Evolutionary conservation across 208 protist species (phyloP).

Genomic region (Leishmania tropica): DNA sequence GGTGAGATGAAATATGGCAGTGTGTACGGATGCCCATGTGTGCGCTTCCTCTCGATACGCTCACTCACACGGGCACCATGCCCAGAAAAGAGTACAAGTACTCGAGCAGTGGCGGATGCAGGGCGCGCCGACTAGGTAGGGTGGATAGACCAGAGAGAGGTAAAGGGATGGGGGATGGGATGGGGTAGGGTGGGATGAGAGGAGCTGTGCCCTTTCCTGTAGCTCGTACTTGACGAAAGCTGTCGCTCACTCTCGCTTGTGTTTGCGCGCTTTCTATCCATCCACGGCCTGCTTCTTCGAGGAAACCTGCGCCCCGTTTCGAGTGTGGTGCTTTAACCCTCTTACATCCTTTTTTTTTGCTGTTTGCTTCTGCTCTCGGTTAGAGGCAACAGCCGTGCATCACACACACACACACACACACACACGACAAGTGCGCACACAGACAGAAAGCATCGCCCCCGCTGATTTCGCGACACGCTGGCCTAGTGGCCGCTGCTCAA

Average conservation of each 20-base stretch:
- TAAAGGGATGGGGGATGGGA: constrained; percentile 28
- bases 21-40: background rate
- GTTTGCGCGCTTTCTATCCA: background rate
- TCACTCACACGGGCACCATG: background rate
- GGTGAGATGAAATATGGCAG: background rate
- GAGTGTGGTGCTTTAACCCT: background rate
- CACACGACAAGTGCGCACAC: background rate
- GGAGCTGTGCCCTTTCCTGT: background rate
- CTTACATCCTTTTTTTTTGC: background rate
- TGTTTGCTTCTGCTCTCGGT: background rate
- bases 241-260: background rate
- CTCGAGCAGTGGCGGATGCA: background rate
- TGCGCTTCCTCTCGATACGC: background rate
- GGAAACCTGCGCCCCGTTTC: background rate
- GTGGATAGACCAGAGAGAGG: constrained; percentile 60
- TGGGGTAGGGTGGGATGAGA: background rate
- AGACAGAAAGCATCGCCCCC: background rate
- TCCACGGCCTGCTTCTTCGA: background rate
- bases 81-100: background rate
- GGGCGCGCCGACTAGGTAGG: background rate
- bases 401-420: background rate
- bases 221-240: background rate
- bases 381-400: background rate
- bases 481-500: background rate
- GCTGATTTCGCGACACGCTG: background rate